phyloP scores from a whole-genome alignment of 148 eudicot species.

The Talinum fruticosum region DNA sequence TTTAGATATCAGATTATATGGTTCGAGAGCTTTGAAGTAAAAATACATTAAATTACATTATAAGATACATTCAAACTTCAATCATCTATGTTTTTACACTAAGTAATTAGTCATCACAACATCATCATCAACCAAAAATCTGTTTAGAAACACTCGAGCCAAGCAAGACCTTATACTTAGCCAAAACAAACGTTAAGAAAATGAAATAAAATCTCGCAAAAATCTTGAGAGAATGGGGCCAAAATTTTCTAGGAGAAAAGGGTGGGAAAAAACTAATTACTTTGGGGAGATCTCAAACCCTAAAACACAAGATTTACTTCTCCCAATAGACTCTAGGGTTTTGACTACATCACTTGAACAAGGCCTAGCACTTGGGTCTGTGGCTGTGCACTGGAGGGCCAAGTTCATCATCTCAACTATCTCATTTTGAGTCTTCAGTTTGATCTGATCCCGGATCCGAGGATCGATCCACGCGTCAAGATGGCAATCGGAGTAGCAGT shows the following conservation, averaged over 20 bases:
- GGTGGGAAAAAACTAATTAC: conserved; percentile 11
- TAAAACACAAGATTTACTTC: conserved; percentile 40
- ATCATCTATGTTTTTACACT: conserved; percentile 33
- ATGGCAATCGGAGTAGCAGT: conserved; percentile 82
- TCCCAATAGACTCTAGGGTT: conserved; percentile 40
- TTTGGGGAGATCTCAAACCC: conserved; percentile 35
- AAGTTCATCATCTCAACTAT: conserved; percentile 71
- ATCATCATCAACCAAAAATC: conserved; percentile 24
- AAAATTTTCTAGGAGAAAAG: neutral
- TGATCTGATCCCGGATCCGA: conserved; percentile 24
- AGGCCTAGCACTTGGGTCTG: conserved; percentile 61
- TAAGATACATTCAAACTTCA: conserved; percentile 19
- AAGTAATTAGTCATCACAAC: conserved; percentile 18
- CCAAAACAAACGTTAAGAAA: conserved; percentile 1
- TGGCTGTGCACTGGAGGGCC: conserved; percentile 68
- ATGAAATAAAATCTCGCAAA: conserved; percentile 13
- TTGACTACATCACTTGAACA: conserved; percentile 50
- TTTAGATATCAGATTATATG: no score
- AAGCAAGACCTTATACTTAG: neutral
- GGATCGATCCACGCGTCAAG: conserved; percentile 78
- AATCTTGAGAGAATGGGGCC: conserved; percentile 4
- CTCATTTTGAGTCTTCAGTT: conserved; percentile 32
- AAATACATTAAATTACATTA: conserved; percentile 6
- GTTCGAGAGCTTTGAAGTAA: no score
- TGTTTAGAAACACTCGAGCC: conserved; percentile 22